Evolutionary conservation across 371 early-diverging fungal genomes (phyloP), one percentile per base, ranked within the genome.

Genomic region (Mucor racemosus): DNA sequence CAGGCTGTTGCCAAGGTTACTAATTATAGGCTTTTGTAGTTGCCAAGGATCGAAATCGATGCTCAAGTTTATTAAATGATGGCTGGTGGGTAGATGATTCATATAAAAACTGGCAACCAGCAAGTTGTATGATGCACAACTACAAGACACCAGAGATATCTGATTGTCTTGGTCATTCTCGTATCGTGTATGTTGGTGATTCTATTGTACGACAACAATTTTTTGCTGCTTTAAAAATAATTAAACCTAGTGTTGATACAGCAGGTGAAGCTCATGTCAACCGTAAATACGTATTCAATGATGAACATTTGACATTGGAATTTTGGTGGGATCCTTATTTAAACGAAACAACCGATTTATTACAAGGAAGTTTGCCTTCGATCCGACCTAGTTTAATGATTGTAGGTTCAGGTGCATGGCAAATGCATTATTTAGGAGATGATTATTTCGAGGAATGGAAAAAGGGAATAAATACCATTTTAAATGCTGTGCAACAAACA

Each of bases 251-350:
- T 0, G 57, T 74, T 0, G 72, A 68, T 31, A 72, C 66, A 13
- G 5, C 67, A 62, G 13, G 81, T 70, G 10, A 73, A 72, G 35
- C 81, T 80, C 81, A 84, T 58, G 65, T 68, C 6, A 81, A 85
- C 53, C 70, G 79, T n/a, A 62, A 61, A 36, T 67, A 69, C 55
- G 69, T 66, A 1, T 77, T 80, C 17, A 68, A 72, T 15, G 71
- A 68, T 2, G 21, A 53, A 13, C 53, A 53, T 31, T 65, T 84
- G 10, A 42, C 66, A 0, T 65, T 85, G 50, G 80, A 86, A 41
- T 88, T 91, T 58, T 86, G 80, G 75, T 91, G 90, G 89, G 89
- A 91, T 63, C 90, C 91, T 5, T 88, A 79, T 53, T 65, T 86
- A 64, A 91, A 91, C 73, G 61, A 80, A 5, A 80, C 80, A 0